Conservation (phyloP, 805 yeast genomes). For the Pichia nakasei region DNA sequence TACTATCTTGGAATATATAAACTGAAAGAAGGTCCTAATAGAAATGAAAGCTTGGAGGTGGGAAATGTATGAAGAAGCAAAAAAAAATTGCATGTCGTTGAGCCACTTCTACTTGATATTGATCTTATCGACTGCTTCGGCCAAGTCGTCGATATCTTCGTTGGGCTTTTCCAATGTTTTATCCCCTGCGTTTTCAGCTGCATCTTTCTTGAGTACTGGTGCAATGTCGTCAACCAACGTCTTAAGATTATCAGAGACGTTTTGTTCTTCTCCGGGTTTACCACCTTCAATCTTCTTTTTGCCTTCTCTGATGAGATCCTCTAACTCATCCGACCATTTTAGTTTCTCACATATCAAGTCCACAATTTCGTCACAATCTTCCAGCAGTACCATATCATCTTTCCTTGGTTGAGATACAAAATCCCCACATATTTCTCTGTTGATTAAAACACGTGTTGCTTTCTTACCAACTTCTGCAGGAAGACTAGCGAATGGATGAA, state of each 20-base stretch:
- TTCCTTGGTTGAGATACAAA: constrained; percentile 45
- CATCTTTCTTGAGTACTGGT: not conserved
- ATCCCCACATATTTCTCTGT: constrained; percentile 72
- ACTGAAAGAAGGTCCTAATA: not conserved
- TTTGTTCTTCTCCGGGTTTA: not conserved
- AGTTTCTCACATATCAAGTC: constrained; percentile 40
- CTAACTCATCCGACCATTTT: constrained; percentile 59
- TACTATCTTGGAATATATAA: no score
- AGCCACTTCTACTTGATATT: not conserved
- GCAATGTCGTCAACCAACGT: not conserved
- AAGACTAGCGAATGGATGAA: constrained; percentile 80
- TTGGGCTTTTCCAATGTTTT: not conserved
- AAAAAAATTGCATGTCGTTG: no score
- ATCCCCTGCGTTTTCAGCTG: not conserved
- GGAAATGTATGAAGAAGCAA: no score
- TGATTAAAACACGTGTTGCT: constrained; percentile 56
- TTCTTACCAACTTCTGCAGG: constrained; percentile 52
- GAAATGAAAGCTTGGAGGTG: no score
- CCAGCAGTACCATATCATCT: constrained; percentile 51
- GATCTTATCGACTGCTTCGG: constrained; percentile 8
- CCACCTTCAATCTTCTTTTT: not conserved
- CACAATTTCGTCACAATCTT: constrained; percentile 62
- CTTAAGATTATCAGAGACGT: not conserved
- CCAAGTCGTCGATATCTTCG: constrained; percentile 7
- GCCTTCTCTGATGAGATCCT: constrained; percentile 26